Base-by-base conservation (phyloP, 805 yeast species). In the Yarrowia deformans region DNA sequence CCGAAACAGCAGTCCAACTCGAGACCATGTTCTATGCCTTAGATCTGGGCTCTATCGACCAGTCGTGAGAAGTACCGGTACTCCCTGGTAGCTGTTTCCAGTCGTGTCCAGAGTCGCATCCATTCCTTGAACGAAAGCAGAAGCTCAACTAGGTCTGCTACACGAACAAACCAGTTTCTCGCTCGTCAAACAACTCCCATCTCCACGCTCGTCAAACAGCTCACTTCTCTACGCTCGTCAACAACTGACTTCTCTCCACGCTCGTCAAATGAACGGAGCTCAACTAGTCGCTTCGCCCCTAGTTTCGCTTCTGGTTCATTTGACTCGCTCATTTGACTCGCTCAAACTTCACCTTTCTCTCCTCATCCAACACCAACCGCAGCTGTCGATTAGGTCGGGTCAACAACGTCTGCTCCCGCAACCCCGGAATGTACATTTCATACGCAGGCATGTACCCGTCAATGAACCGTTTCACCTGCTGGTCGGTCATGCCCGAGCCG, bases 391-490 rank as follows among this genome's bases (percentile, higher is more conserved):
- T 66, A 40, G 70, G 50, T n/a, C 50, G n/a, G 2, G 52, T 54
- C 68, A 35, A 6, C 68, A 58, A 32, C 49, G 56, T 49, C 56
- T 63, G 68, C 6, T 61, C 52, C 37, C 72, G 29, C 50, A 72
- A 23, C 8, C 67, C 71, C 34, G 63, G 67, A 40, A 68, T 66
- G 76, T 90, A 95, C 23, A 93, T 74, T 71, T 86, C 84, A 74
- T 94, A 94, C 45, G 89, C 85, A 0, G 97, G 97, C 92, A 90
- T 89, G 77, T 94, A 94, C 70, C 97, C 84, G 70, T 89, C 86
- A 12, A 94, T 88, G 81, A 95, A 95, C 19, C 72, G 72, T 10
- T 72, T 77, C 6, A 94, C 97, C 73, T 89, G 84, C 0, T 75
- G 82, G 72, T 90, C 95, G 1, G 88, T 78, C 98, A 95, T 93